These are phyloP conservation scores for Cytospora chrysosperma DNA, from an alignment of 2,329 filamentous ascomycete species.

Conservation along the genomic window DNA sequence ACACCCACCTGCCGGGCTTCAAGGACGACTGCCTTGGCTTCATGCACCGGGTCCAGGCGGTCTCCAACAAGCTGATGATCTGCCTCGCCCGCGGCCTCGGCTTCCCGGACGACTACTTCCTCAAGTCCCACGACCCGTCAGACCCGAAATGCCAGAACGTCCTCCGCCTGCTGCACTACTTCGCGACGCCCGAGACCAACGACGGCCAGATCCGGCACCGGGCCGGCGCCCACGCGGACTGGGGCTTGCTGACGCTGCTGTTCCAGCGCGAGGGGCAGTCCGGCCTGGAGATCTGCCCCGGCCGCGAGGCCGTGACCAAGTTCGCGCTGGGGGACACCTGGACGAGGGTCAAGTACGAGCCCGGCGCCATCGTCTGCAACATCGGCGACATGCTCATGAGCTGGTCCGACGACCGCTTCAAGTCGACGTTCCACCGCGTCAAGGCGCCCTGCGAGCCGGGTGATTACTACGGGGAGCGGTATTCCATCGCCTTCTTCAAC, in stretches of 20 bases:
- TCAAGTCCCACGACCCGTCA: conserved; percentile 49
- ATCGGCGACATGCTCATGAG: conserved; percentile 59
- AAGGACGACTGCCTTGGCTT: conserved; percentile 42
- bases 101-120: conserved; percentile 53
- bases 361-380: conserved; percentile 54
- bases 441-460: conserved; percentile 32
- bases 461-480: conserved; percentile 52
- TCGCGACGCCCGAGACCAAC: conserved; percentile 23
- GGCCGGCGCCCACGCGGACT: conserved; percentile 59
- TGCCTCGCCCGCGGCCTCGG: conserved; percentile 55
- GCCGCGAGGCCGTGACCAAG: conserved; percentile 51
- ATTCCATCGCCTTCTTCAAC: conserved; percentile 61
- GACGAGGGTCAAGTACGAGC: conserved; percentile 52
- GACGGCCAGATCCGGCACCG: conserved; percentile 44
- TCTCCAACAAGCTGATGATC: conserved; percentile 54
- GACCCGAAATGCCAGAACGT: conserved; percentile 52
- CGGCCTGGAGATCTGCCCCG: conserved; percentile 58
- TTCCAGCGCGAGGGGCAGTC: conserved; percentile 55
- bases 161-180: conserved; percentile 41
- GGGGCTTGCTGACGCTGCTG: conserved; percentile 57
- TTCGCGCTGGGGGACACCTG: conserved; percentile 55
- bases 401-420: conserved; percentile 61
- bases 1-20: conserved; percentile 43
- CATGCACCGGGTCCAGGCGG: conserved; percentile 36
- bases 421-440: conserved; percentile 58